Evolutionary conservation across 768 basidiomycete genomes (phyloP).

Genomic region (Suillus sp.): DNA sequence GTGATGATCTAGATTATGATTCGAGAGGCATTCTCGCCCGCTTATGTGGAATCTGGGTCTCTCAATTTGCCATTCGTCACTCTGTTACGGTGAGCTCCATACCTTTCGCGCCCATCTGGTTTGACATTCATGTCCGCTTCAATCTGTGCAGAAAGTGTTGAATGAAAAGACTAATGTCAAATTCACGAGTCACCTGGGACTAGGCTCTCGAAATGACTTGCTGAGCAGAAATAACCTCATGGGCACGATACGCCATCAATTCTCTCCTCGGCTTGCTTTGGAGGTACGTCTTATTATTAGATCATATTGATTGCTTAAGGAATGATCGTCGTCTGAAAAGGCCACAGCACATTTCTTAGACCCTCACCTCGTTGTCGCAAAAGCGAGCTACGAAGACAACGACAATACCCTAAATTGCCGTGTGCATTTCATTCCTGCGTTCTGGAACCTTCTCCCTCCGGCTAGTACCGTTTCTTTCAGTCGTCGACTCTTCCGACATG

Average conservation of each 20-base stretch:
- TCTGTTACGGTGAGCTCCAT: conserved; percentile 42
- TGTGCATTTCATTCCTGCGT: conserved; percentile 38
- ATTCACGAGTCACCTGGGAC: conserved; percentile 42
- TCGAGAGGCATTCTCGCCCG: conserved; percentile 34
- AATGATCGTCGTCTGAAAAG: conserved; percentile 25
- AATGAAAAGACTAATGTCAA: conserved; percentile 46
- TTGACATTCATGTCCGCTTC: conserved; percentile 25
- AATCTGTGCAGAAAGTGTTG: conserved; percentile 46
- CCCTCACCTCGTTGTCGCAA: conserved; percentile 44
- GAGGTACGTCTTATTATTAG: conserved; percentile 38
- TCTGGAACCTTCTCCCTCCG: conserved; percentile 37
- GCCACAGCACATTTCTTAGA: conserved; percentile 42
- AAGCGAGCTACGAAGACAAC: conserved; percentile 50
- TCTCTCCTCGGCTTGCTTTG: conserved; percentile 62
- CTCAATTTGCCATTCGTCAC: conserved; percentile 44
- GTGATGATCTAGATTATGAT: conserved; percentile 31
- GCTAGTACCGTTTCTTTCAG: conserved; percentile 46
- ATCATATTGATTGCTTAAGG: conserved; percentile 19
- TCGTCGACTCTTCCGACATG: conserved; percentile 54
- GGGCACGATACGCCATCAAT: conserved; percentile 77
- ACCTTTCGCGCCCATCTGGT: conserved; percentile 7
- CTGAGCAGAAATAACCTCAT: conserved; percentile 47
- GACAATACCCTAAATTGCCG: conserved; percentile 47
- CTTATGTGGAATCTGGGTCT: conserved; percentile 38
- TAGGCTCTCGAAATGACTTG: conserved; percentile 17